phyloP scores from a whole-genome alignment of 2,329 filamentous ascomycete genomes.

The Phaeosphaeriaceae sp. region DNA sequence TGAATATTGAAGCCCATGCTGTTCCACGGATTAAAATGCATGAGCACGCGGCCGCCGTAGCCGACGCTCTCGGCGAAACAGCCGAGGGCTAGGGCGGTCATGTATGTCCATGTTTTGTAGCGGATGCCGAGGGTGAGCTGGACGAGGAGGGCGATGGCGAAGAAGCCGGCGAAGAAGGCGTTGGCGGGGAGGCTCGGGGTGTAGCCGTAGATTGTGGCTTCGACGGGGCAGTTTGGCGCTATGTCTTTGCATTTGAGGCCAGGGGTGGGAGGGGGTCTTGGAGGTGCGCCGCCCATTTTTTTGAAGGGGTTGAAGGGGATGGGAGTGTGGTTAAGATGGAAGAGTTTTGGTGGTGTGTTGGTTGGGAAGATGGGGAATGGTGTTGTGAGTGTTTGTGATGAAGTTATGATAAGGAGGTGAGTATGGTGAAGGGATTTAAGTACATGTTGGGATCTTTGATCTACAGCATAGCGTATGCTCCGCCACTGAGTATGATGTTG shows the following conservation, averaged over 20 bases:
- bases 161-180: conserved; percentile 58
- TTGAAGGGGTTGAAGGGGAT: background rate
- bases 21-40: conserved; percentile 61
- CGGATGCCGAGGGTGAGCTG: conserved; percentile 58
- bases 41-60: conserved; percentile 61
- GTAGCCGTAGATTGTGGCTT: conserved; percentile 60
- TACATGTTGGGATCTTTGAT: background rate
- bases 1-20: conserved; percentile 56
- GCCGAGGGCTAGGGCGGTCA: conserved; percentile 55
- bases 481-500: background rate
- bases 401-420: background rate
- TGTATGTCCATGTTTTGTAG: conserved; percentile 61
- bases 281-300: conserved; percentile 11
- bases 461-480: background rate
- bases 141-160: conserved; percentile 55
- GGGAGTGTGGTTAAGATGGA: background rate
- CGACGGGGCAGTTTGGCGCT: conserved; percentile 49
- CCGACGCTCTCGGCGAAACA: conserved; percentile 60
- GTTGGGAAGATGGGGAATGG: background rate
- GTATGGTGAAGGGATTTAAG: background rate
- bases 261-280: conserved; percentile 1
- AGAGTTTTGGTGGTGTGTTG: background rate
- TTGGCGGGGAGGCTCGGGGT: conserved; percentile 58
- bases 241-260: conserved; percentile 22
- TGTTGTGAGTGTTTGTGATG: background rate